Evolutionary conservation across 1,284 basidiomycete species (phyloP).

Genomic region (Cutaneotrichosporon mucoides): DNA sequence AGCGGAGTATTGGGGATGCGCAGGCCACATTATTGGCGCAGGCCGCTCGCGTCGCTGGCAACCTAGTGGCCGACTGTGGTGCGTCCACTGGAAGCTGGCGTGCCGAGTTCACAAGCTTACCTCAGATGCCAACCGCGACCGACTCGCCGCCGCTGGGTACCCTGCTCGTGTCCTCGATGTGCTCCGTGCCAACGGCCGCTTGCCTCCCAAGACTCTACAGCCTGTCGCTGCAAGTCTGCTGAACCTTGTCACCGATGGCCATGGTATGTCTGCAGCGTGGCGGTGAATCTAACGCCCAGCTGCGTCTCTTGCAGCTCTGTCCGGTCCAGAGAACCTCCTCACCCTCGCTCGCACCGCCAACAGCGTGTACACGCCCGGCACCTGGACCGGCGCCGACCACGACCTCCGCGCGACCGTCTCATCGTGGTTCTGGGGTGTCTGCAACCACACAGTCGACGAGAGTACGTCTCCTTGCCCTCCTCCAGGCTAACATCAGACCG

Average conservation of each 20-base stretch:
- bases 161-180: not conserved
- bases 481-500: slow-evolving; percentile 1
- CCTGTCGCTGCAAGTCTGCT: slow-evolving; percentile 32
- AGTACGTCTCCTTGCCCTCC: not conserved
- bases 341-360: not conserved
- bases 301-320: not conserved
- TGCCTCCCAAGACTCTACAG: not conserved
- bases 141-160: slow-evolving; percentile 20
- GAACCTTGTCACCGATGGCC: slow-evolving; percentile 29
- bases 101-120: not conserved
- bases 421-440: slow-evolving; percentile 5
- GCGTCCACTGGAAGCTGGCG: slow-evolving; percentile 3
- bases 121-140: slow-evolving; percentile 27
- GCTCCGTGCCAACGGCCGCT: not conserved
- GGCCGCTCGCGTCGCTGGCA: slow-evolving; percentile 37
- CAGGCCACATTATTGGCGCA: slow-evolving; percentile 18
- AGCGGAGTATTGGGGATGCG: not conserved
- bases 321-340: not conserved
- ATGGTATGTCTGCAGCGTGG: slow-evolving; percentile 24
- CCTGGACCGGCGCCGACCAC: not conserved
- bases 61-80: slow-evolving; percentile 37
- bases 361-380: slow-evolving; percentile 2
- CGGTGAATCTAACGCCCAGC: not conserved
- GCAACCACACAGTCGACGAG: not conserved
- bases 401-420: not conserved